A percentile compares a stretch with the other conserved stretches of the same genome.
These are phyloP conservation scores for Tolypocladium tundrense DNA, from an alignment of 2,329 filamentous ascomycete genomes.

Conservation along the genomic window DNA sequence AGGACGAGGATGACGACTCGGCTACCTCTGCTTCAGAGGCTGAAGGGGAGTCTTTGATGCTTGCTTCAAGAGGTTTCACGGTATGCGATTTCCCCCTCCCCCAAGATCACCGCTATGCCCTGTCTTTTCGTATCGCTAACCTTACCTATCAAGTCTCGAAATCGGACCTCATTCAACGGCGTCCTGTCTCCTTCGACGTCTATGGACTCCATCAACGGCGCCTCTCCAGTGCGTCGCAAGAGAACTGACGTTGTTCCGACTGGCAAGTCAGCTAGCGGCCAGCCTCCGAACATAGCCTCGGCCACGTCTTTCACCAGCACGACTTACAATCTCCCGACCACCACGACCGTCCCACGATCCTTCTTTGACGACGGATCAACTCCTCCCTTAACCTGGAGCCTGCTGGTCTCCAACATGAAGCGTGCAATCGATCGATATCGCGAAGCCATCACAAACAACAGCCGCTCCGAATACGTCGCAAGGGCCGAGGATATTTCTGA, in stretches of 20 bases:
- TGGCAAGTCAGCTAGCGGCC: conserved; percentile 22
- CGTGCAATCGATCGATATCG: conserved; percentile 81
- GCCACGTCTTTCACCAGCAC: conserved; percentile 53
- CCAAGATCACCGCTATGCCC: background rate
- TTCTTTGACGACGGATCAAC: conserved; percentile 87
- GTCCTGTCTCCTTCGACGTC: conserved; percentile 79
- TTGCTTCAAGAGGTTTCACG: conserved; percentile 57
- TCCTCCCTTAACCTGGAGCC: conserved; percentile 76
- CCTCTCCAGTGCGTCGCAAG: conserved; percentile 47
- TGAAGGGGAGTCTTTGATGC: conserved; percentile 63
- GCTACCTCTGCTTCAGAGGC: conserved; percentile 73
- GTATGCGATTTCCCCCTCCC: conserved; percentile 32
- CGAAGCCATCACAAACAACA: conserved; percentile 73
- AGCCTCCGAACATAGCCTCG: conserved; percentile 42
- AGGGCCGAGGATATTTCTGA: conserved; percentile 98
- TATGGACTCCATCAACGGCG: conserved; percentile 77
- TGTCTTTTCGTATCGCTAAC: background rate
- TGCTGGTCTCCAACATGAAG: conserved; percentile 87
- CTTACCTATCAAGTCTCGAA: conserved; percentile 35
- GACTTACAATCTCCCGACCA: conserved; percentile 46
- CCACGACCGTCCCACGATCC: conserved; percentile 59
- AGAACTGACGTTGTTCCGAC: conserved; percentile 47
- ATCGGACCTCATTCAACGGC: conserved; percentile 57
- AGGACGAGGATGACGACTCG: conserved; percentile 86
- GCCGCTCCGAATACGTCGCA: conserved; percentile 82